Conservation (phyloP, 805 yeast species). For the Candida pseudofarinosa region DNA sequence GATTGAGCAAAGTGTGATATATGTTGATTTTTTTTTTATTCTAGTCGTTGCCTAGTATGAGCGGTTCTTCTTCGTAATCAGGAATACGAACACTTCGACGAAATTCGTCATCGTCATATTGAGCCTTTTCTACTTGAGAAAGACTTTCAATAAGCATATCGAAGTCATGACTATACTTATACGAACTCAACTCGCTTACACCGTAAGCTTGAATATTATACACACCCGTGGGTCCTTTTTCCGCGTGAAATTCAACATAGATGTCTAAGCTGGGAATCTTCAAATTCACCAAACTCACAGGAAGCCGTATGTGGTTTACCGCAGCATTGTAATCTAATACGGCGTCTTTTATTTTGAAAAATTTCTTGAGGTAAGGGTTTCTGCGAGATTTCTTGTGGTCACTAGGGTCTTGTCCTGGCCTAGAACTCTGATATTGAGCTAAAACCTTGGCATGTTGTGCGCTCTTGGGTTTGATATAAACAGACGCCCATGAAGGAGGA, state of each 20-base stretch:
- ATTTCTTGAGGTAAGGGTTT: conserved; percentile 28
- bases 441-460: conserved; percentile 14
- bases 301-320: conserved; percentile 28
- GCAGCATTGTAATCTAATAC: conserved; percentile 10
- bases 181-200: conserved; percentile 23
- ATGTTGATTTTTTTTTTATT: too few species aligned
- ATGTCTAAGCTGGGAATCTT: conserved; percentile 29
- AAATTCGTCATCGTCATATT: neutral
- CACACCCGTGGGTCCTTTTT: conserved; percentile 11
- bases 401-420: conserved; percentile 6
- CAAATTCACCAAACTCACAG: conserved; percentile 30
- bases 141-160: conserved; percentile 12
- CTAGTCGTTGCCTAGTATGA: conserved; percentile 1
- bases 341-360: conserved; percentile 26
- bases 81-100: neutral
- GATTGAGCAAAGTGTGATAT: too few species aligned
- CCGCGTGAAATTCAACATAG: conserved; percentile 22
- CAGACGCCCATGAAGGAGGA: conserved; percentile 17
- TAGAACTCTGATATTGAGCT: conserved; percentile 13
- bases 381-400: neutral
- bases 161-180: conserved; percentile 20
- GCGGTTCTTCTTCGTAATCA: neutral
- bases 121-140: neutral
- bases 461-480: conserved; percentile 29
- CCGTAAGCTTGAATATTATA: conserved; percentile 26